These are phyloP conservation scores for Xylaria sp. DNA, from an alignment of 2,329 filamentous ascomycete genomes.

Conservation along the genomic window DNA sequence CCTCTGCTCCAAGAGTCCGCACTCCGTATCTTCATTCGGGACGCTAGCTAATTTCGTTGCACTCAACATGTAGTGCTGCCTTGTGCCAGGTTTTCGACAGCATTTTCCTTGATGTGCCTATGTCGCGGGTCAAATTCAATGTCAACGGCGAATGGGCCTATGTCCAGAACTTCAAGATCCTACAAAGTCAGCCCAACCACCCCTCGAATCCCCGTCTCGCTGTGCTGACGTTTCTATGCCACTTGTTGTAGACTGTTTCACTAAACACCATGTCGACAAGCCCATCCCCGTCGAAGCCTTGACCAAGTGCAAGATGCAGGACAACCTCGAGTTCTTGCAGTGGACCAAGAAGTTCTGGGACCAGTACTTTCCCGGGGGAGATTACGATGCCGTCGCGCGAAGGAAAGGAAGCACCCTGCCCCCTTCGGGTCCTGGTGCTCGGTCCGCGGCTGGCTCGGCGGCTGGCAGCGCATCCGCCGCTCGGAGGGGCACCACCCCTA, in stretches of 20 bases:
- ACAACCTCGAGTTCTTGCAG: conserved; percentile 98
- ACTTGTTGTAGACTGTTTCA: conserved; percentile 73
- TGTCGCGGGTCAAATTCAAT: conserved; percentile 98
- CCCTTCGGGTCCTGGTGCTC: conserved; percentile 55
- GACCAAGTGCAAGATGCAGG: conserved; percentile 99
- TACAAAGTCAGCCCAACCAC: conserved; percentile 78
- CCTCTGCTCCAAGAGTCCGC: not conserved
- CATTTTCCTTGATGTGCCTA: conserved; percentile 95
- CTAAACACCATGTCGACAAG: conserved; percentile 87
- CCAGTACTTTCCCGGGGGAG: conserved; percentile 95
- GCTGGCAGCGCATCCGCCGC: conserved; percentile 63
- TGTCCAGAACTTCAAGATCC: conserved; percentile 96
- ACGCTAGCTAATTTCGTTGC: conserved; percentile 39
- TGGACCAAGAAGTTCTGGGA: conserved; percentile 99
- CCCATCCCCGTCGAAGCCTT: conserved; percentile 88
- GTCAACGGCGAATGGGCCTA: conserved; percentile 97
- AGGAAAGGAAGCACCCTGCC: conserved; percentile 80
- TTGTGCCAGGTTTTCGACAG: conserved; percentile 98
- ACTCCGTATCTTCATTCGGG: not conserved
- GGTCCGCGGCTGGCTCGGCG: conserved; percentile 50
- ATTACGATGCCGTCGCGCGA: conserved; percentile 90
- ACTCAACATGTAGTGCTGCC: conserved; percentile 72
- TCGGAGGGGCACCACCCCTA: conserved; percentile 70
- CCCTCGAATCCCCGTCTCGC: conserved; percentile 7
- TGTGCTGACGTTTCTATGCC: conserved; percentile 14